Base-by-base conservation (phyloP, 2,329 filamentous ascomycete species). In the Sclerotinia minor region DNA sequence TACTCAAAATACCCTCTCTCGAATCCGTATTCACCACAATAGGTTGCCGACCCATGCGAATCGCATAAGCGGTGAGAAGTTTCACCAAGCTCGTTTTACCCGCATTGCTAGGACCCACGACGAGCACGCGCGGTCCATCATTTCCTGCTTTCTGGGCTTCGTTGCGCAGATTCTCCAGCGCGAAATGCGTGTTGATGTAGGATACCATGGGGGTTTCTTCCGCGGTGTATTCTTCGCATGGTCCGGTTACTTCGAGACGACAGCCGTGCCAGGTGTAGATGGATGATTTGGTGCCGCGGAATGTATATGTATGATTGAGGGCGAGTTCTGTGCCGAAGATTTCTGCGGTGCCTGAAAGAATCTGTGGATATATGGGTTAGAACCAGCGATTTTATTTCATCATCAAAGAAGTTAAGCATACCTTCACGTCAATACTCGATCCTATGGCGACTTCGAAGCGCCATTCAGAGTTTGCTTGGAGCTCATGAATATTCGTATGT, bases 271-370 rank as follows among this genome's bases (percentile, higher is more conserved):
- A 97, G 63, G 94, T 96, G 78, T 92, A 92, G 75, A 99, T 90
- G 70, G 94, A 94, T 68, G 91, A 91, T 81, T 96, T 96, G 73
- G 86, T 86, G 67, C 92, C 91, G 57, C 86, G 85, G 79, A 99
- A 94, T 44, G 84, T 89, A 81, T 98, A 98, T 13, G 86, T 84
- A 64, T 90, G 90, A 67, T 90, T 90, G 13, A 87, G 84, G 15
- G 93, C 93, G 54, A 99, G 89, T 80, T 99, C 95, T 67, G 94
- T 94, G 77, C 95, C 95, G 77, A 98, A 97, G 76, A 96, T 88
- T 79, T 99, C 95, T 60, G 94, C 95, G 1, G 89, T 92, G 70
- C 95, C 95, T 45, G 85, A 87, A 67, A 92, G 80, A 35, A 98
- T 83, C 81, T 93, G 50, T 79, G 78, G 63, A 84, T 29, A 9